Percentiles rank a stretch among this genome's conserved stretches.
These are phyloP conservation scores for Wilcoxina mikolae DNA, from an alignment of 495 filamentous ascomycete species.

Conservation along the genomic window DNA sequence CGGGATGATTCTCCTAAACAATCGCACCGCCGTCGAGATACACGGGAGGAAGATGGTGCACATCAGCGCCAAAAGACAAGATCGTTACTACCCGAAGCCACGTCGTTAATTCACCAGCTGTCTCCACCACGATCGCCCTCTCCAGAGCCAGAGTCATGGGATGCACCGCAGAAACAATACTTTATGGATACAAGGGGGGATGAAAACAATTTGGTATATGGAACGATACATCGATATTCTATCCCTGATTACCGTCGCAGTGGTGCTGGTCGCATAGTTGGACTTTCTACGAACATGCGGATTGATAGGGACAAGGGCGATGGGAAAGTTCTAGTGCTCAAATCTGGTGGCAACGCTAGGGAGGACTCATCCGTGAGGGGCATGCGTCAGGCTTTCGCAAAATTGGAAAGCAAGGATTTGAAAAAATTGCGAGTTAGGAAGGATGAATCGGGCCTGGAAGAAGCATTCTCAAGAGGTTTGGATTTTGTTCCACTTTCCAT, in stretches of 20 bases:
- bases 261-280: slow-evolving; percentile 47
- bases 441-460: slow-evolving; percentile 12
- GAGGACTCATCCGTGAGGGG: slow-evolving; percentile 20
- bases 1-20: background rate
- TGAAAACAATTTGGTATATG: slow-evolving; percentile 44
- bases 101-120: no score
- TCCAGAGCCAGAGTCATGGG: slow-evolving; percentile 14
- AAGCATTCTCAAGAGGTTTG: slow-evolving; percentile 24
- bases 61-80: slow-evolving; percentile 7
- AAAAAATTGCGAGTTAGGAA: slow-evolving; percentile 32
- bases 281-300: slow-evolving; percentile 32
- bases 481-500: slow-evolving; percentile 37
- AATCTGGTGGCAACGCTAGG: slow-evolving; percentile 17
- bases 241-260: slow-evolving; percentile 44
- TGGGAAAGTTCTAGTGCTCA: slow-evolving; percentile 36
- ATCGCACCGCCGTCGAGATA: background rate
- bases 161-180: slow-evolving; percentile 17
- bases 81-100: slow-evolving; percentile 4
- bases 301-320: slow-evolving; percentile 41
- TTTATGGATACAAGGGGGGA: slow-evolving; percentile 47
- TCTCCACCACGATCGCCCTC: slow-evolving; percentile 12
- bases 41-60: slow-evolving; percentile 4
- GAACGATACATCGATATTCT: slow-evolving; percentile 45
- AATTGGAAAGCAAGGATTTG: slow-evolving; percentile 26
- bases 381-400: slow-evolving; percentile 29